phyloP scores from a whole-genome alignment of 352 stramenopile genomes.

The Pythium plurisporium region DNA sequence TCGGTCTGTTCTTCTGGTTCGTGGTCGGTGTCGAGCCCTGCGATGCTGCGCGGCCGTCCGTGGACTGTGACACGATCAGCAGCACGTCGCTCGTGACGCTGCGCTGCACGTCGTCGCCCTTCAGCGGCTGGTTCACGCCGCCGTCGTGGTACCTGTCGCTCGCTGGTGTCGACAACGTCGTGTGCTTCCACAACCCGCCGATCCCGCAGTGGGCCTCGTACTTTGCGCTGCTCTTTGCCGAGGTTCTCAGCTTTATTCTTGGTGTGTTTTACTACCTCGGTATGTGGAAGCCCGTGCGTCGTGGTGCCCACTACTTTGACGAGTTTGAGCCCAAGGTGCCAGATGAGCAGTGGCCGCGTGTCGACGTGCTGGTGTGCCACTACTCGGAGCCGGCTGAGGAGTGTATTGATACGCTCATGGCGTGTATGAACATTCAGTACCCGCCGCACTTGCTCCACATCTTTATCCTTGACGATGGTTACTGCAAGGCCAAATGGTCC shows the following conservation, averaged over 20 bases:
- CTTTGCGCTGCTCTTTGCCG: conserved; percentile 79
- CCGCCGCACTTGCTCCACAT: conserved; percentile 82
- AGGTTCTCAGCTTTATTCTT: conserved; percentile 86
- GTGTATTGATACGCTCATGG: conserved; percentile 81
- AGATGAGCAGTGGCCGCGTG: conserved; percentile 84
- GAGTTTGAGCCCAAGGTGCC: conserved; percentile 88
- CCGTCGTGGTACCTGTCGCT: conserved; percentile 37
- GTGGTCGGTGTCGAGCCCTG: conserved; percentile 67
- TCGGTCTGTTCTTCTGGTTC: conserved; percentile 78
- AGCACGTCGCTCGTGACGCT: conserved; percentile 53
- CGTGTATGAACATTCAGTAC: conserved; percentile 85
- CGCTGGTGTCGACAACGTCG: conserved; percentile 27
- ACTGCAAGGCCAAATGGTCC: conserved; percentile 87
- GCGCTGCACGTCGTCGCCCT: conserved; percentile 36
- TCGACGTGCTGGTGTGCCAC: conserved; percentile 88
- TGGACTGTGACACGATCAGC: conserved; percentile 60
- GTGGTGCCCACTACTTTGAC: conserved; percentile 83
- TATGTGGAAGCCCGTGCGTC: conserved; percentile 88
- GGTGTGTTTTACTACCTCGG: conserved; percentile 88
- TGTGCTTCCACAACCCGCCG: conserved; percentile 62
- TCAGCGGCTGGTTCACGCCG: conserved; percentile 49
- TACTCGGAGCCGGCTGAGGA: conserved; percentile 86
- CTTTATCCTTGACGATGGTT: conserved; percentile 87
- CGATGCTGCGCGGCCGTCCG: conserved; percentile 37
- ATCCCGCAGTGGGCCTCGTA: conserved; percentile 77